Percentiles rank a stretch among this genome's conserved stretches.
These are phyloP conservation scores for Diaporthe sp. DNA, from an alignment of 2,329 filamentous ascomycete species.

Conservation along the genomic window DNA sequence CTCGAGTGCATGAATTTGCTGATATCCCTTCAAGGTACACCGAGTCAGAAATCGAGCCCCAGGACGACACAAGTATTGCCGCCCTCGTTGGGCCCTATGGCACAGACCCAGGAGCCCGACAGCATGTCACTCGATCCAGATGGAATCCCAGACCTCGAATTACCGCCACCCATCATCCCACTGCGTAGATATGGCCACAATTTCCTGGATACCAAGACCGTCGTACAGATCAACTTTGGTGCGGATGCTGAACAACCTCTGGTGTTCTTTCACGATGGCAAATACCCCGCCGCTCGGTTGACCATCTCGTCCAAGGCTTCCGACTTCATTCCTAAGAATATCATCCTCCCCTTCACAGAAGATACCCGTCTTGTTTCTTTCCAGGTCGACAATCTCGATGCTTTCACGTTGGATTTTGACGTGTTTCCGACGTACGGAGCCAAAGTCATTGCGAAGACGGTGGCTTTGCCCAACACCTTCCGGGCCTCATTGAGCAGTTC, in stretches of 20 bases:
- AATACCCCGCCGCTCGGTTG: slow-evolving; percentile 93
- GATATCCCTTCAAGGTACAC: slow-evolving; percentile 52
- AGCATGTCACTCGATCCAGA: slow-evolving; percentile 83
- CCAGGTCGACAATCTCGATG: slow-evolving; percentile 93
- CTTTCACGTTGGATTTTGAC: slow-evolving; percentile 96
- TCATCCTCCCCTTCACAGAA: slow-evolving; percentile 95
- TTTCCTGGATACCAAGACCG: slow-evolving; percentile 97
- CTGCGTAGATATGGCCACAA: slow-evolving; percentile 96
- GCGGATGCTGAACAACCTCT: slow-evolving; percentile 81
- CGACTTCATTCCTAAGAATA: slow-evolving; percentile 95
- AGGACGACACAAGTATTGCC: slow-evolving; percentile 56
- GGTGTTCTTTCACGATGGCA: slow-evolving; percentile 96
- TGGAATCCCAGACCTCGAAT: slow-evolving; percentile 90
- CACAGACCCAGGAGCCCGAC: slow-evolving; percentile 65
- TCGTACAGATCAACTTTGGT: slow-evolving; percentile 93
- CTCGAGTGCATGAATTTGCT: slow-evolving; percentile 94
- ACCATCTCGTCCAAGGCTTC: slow-evolving; percentile 98
- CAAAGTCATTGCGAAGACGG: slow-evolving; percentile 96
- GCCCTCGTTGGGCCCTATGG: slow-evolving; percentile 56
- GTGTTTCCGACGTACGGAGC: slow-evolving; percentile 98
- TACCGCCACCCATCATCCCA: slow-evolving; percentile 96
- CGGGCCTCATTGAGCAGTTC: slow-evolving; percentile 80
- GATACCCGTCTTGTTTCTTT: slow-evolving; percentile 95
- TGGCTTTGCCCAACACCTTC: slow-evolving; percentile 91
- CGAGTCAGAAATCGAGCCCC: slow-evolving; percentile 52